These are phyloP conservation scores for Reticulascus tulasneorum DNA, from an alignment of 2,329 filamentous ascomycete genomes.

Conservation along the genomic window DNA sequence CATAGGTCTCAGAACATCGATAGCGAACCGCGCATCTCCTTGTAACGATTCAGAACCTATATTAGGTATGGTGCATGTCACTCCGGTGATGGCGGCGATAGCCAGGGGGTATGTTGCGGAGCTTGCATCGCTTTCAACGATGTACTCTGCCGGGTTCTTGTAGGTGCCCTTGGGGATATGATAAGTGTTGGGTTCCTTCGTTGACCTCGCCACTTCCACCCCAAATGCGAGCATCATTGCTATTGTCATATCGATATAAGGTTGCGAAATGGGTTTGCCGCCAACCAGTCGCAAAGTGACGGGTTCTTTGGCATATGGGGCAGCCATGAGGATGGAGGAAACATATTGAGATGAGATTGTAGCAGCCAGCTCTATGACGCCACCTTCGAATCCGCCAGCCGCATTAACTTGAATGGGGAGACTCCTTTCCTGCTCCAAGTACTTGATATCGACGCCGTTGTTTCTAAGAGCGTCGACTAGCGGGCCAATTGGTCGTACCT, in stretches of 20 bases:
- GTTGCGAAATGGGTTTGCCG: slow-evolving; percentile 95
- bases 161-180: slow-evolving; percentile 85
- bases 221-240: slow-evolving; percentile 96
- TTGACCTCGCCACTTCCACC: slow-evolving; percentile 71
- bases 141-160: slow-evolving; percentile 78
- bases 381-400: slow-evolving; percentile 77
- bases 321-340: slow-evolving; percentile 93
- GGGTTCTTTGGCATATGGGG: slow-evolving; percentile 90
- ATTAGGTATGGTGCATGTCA: slow-evolving; percentile 92
- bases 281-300: slow-evolving; percentile 87
- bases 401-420: slow-evolving; percentile 81
- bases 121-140: slow-evolving; percentile 94
- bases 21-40: slow-evolving; percentile 89
- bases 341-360: slow-evolving; percentile 99
- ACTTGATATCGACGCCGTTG: slow-evolving; percentile 85
- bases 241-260: slow-evolving; percentile 98
- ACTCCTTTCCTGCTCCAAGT: slow-evolving; percentile 78
- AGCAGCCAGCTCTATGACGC: slow-evolving; percentile 84
- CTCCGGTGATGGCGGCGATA: slow-evolving; percentile 91
- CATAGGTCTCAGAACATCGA: slow-evolving; percentile 88
- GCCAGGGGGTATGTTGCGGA: slow-evolving; percentile 95
- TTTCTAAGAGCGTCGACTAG: slow-evolving; percentile 83
- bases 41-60: slow-evolving; percentile 90
- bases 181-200: slow-evolving; percentile 83
- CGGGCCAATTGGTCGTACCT: slow-evolving; percentile 87